These are phyloP conservation scores for Chalciporus pseudorubinellus DNA, from an alignment of 768 basidiomycete species.

Conservation along the genomic window DNA sequence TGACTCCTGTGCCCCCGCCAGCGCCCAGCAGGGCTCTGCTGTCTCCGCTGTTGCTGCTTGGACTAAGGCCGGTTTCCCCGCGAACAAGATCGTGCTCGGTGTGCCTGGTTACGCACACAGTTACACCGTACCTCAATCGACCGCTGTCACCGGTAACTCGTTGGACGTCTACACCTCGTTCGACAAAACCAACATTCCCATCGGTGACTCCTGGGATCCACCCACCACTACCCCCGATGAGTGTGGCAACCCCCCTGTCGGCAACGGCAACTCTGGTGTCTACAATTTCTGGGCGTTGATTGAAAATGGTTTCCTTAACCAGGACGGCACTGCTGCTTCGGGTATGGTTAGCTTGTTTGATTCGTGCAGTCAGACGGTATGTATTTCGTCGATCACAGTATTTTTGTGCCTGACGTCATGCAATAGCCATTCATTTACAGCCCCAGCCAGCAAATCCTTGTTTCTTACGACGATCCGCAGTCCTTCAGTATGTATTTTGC, in stretches of 20 bases:
- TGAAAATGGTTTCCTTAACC: slow-evolving; percentile 50
- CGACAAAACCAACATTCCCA: slow-evolving; percentile 39
- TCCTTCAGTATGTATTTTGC: slow-evolving; percentile 49
- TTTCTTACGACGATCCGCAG: slow-evolving; percentile 63
- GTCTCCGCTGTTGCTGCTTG: slow-evolving; percentile 70
- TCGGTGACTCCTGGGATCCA: slow-evolving; percentile 59
- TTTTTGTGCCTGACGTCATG: slow-evolving; percentile 2
- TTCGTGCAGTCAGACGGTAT: slow-evolving; percentile 71
- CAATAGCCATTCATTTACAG: slow-evolving; percentile 68
- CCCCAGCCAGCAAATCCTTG: slow-evolving; percentile 46
- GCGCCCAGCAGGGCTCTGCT: slow-evolving; percentile 70
- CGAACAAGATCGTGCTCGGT: slow-evolving; percentile 72
- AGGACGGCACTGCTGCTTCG: slow-evolving; percentile 44
- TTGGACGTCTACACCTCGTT: slow-evolving; percentile 56
- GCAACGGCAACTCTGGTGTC: slow-evolving; percentile 45
- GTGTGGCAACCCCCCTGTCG: slow-evolving; percentile 55
- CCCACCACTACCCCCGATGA: slow-evolving; percentile 44
- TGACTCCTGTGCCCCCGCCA: slow-evolving; percentile 67
- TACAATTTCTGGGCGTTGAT: slow-evolving; percentile 67
- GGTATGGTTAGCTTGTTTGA: slow-evolving; percentile 58
- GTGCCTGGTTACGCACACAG: slow-evolving; percentile 85
- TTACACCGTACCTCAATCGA: slow-evolving; percentile 39
- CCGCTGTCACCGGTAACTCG: slow-evolving; percentile 16
- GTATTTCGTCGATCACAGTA: slow-evolving; percentile 16
- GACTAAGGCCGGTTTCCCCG: slow-evolving; percentile 76